phyloP scores from a whole-genome alignment of 73 alveolate genomes.

The Paramecium caudatum region DNA sequence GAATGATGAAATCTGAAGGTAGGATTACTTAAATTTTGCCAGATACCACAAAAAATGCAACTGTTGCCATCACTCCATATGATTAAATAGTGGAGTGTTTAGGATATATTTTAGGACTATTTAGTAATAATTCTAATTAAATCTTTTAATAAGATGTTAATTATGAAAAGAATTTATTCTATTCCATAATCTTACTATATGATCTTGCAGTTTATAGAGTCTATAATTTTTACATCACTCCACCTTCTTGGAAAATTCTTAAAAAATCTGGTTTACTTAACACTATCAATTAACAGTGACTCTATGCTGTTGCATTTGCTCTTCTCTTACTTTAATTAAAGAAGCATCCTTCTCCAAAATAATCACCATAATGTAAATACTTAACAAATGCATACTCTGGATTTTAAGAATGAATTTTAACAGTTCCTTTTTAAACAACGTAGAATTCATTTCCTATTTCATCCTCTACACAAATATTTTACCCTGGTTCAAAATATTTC shows the following conservation, averaged over 20 bases:
- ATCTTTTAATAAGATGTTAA: conserved; percentile 1
- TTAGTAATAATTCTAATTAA: not conserved
- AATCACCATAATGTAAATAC: conserved; percentile 65
- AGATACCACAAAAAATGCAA: conserved; percentile 23
- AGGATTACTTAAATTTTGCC: conserved; percentile 25
- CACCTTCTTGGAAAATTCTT: conserved; percentile 39
- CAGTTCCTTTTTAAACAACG: conserved; percentile 54
- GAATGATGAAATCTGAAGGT: conserved; percentile 19
- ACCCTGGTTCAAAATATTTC: conserved; percentile 8
- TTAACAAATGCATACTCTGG: not conserved
- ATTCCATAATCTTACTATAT: not conserved
- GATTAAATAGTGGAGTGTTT: conserved; percentile 1
- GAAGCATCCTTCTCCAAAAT: conserved; percentile 73
- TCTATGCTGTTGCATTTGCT: conserved; percentile 69
- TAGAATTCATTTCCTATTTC: conserved; percentile 66
- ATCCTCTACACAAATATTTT: conserved; percentile 37
- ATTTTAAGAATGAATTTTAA: conserved; percentile 52
- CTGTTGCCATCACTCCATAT: conserved; percentile 31
- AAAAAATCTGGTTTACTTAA: conserved; percentile 64
- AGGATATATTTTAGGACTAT: not conserved
- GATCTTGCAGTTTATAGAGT: conserved; percentile 17
- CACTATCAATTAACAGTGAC: conserved; percentile 38
- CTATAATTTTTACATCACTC: conserved; percentile 53
- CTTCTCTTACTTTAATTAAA: conserved; percentile 34
- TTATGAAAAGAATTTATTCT: conserved; percentile 21